These are phyloP conservation scores for Tricholoma saponaceum DNA, from an alignment of 768 basidiomycete genomes.

Conservation along the genomic window DNA sequence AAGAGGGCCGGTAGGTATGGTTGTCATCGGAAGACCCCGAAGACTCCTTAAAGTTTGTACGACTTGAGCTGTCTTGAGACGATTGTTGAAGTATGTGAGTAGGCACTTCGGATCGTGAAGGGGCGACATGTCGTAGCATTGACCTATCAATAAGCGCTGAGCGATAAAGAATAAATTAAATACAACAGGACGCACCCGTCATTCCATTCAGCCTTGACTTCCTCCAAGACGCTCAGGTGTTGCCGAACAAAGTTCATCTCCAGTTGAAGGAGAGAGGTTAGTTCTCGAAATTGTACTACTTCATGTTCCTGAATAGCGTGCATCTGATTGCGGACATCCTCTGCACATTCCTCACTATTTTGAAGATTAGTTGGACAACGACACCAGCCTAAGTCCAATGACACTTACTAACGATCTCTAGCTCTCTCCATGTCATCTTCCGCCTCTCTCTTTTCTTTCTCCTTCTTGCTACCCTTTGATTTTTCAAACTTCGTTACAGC, in stretches of 20 bases:
- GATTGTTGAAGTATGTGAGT: constrained; percentile 11
- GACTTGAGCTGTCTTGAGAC: constrained; percentile 8
- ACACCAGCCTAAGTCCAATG: not conserved
- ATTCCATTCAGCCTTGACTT: constrained; percentile 66
- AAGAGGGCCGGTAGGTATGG: constrained; percentile 31
- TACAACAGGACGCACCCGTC: constrained; percentile 43
- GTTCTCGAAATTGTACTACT: constrained; percentile 61
- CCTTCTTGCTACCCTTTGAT: constrained; percentile 69
- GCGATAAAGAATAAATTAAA: not conserved
- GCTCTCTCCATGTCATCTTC: constrained; percentile 78
- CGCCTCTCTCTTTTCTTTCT: constrained; percentile 72
- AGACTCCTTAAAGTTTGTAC: constrained; percentile 11
- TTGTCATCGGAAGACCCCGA: constrained; percentile 36
- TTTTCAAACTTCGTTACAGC: constrained; percentile 69
- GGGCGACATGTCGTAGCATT: constrained; percentile 4
- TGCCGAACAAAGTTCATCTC: constrained; percentile 73
- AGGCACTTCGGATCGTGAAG: constrained; percentile 11
- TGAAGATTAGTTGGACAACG: constrained; percentile 2
- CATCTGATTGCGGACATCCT: constrained; percentile 82
- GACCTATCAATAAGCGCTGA: constrained; percentile 3
- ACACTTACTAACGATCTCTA: constrained; percentile 68
- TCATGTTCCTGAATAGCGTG: constrained; percentile 79
- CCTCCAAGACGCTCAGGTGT: constrained; percentile 69
- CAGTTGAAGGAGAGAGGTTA: constrained; percentile 66
- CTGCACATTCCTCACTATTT: constrained; percentile 76